Percentiles rank a stretch among this genome's conserved stretches.
These are phyloP conservation scores for Lepidium didymum DNA, from an alignment of 345 rosid species.

Conservation along the genomic window DNA sequence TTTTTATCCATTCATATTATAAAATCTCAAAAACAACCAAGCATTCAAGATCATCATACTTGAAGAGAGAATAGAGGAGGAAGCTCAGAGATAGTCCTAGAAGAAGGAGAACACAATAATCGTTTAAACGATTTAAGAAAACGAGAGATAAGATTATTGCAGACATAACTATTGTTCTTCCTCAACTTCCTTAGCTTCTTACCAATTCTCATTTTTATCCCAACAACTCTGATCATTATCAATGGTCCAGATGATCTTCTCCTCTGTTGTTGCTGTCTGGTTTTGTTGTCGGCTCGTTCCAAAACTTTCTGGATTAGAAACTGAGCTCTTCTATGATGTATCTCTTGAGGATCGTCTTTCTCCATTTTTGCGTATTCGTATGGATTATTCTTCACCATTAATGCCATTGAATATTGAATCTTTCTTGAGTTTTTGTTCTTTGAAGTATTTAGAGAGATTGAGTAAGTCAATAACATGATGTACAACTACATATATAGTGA, in stretches of 20 bases:
- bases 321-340: slow-evolving; percentile 60
- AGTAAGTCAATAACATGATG: slow-evolving; percentile 16
- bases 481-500: slow-evolving; percentile 6
- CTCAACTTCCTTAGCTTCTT: slow-evolving; percentile 57
- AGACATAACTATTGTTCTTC: slow-evolving; percentile 33
- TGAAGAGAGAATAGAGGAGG: slow-evolving; percentile 29
- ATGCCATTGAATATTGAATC: background rate
- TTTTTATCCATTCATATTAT: background rate
- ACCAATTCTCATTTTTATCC: slow-evolving; percentile 58
- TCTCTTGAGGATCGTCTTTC: slow-evolving; percentile 67
- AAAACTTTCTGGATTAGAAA: slow-evolving; percentile 68
- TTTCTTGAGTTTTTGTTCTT: slow-evolving; percentile 6
- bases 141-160: slow-evolving; percentile 22
- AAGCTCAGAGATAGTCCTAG: slow-evolving; percentile 26
- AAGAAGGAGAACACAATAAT: slow-evolving; percentile 10
- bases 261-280: background rate
- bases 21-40: background rate
- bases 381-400: slow-evolving; percentile 20
- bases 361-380: slow-evolving; percentile 55
- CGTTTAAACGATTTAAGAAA: slow-evolving; percentile 24
- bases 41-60: slow-evolving; percentile 16
- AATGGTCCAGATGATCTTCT: slow-evolving; percentile 39
- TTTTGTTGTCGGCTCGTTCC: slow-evolving; percentile 38
- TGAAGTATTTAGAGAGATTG: slow-evolving; percentile 1
- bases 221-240: slow-evolving; percentile 46